Evolutionary conservation across 129 eudicot species (phyloP), one percentile per base, ranked within the genome.

Genomic region (Cynara cardunculus): DNA sequence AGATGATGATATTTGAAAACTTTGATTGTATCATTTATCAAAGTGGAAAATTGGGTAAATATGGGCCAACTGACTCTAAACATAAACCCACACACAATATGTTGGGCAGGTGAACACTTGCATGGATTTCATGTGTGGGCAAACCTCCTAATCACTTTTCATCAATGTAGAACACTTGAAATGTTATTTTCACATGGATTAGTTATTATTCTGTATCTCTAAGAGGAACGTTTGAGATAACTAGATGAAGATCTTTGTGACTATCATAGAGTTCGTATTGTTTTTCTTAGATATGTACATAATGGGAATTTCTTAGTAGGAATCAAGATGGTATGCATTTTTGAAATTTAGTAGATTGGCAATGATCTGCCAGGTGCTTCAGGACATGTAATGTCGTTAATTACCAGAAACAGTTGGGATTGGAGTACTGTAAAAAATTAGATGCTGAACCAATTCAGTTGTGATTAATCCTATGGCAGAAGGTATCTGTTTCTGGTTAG

Each of bases 191-290:
- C 24, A 24, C 72, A 31, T 25, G 10, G 37, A 37, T 3, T 8
- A 66, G 27, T 25, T 75, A 13, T 67, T 66, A 4, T 41, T 10
- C 21, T 44, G 32, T 44, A 68, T 10, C 46, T 41, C 61, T 67
- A n/a, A 25, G 27, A 41, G 74, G 81, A 78, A 68, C 13, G n/a
- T 18, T 35, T 12, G 0, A 76, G 79, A 30, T 59, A 30, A 75
- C 41, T 59, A 56, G 14, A 27, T 59, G 30, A 75, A 28, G 19
- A 75, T 32, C 71, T 31, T 64, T 35, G 6, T 8, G 31, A 77
- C 31, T 37, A 46, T 7, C 68, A 11, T 18, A 41, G 53, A 2
- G 53, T 44, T 44, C 24, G 13, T 46, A 39, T 56, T 46, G 44
- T 19, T 41, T 39, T 41, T 41, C 53, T 31, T 31, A 31, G n/a